These are phyloP conservation scores for Epichloe glyceriae DNA, from an alignment of 2,329 filamentous ascomycete genomes.

Conservation along the genomic window DNA sequence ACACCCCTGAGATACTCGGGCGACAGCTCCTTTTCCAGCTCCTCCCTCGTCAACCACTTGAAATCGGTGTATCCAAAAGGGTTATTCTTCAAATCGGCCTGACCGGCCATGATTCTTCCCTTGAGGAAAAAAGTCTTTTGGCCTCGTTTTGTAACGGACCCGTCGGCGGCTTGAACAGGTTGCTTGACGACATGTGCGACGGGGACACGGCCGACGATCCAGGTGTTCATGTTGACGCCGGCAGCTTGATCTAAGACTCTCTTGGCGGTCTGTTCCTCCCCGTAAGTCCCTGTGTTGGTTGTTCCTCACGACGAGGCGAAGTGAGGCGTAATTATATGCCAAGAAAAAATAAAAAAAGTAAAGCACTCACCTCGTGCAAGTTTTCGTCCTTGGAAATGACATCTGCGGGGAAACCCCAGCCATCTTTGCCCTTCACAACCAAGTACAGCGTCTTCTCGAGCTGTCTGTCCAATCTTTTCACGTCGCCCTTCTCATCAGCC, in stretches of 20 bases:
- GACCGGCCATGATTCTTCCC: constrained; percentile 91
- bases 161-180: constrained; percentile 32
- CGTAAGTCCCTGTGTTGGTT: constrained; percentile 1
- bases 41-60: constrained; percentile 84
- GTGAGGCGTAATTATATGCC: no score
- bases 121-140: constrained; percentile 95
- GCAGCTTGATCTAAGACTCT: constrained; percentile 64
- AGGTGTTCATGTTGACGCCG: constrained; percentile 96
- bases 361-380: constrained; percentile 61
- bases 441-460: constrained; percentile 79
- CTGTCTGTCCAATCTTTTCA: constrained; percentile 63
- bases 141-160: constrained; percentile 36
- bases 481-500: constrained; percentile 64
- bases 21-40: constrained; percentile 57
- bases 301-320: no score
- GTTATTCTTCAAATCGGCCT: constrained; percentile 67
- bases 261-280: constrained; percentile 55
- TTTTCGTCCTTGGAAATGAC: constrained; percentile 57
- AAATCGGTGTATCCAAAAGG: constrained; percentile 65
- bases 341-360: neutral
- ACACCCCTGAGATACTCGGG: constrained; percentile 60
- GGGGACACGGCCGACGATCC: constrained; percentile 85
- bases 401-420: constrained; percentile 76
- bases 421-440: constrained; percentile 60
- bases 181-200: constrained; percentile 63